Percentiles rank a stretch among this genome's conserved stretches.
Evolutionary conservation across 2,329 filamentous ascomycete species (phyloP).

Genomic region (Venturia asperata): DNA sequence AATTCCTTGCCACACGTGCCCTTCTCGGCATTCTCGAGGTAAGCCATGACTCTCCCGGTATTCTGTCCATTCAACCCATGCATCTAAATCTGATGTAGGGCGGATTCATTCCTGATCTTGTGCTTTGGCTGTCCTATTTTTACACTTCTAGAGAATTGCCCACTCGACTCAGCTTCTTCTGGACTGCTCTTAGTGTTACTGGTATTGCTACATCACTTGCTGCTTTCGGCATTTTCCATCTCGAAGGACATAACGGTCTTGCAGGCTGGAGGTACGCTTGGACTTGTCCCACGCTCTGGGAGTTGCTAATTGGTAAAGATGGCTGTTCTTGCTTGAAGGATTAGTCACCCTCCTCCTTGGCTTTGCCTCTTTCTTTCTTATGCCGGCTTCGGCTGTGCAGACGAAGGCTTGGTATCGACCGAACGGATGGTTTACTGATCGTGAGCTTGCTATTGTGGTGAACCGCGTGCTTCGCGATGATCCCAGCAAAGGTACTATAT

Average conservation of each 20-base stretch:
- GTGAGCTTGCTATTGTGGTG: slow-evolving; percentile 26
- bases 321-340: slow-evolving; percentile 23
- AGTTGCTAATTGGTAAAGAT: slow-evolving; percentile 19
- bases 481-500: slow-evolving; percentile 22
- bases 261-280: slow-evolving; percentile 25
- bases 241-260: slow-evolving; percentile 24
- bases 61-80: neutral
- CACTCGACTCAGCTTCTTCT: slow-evolving; percentile 34
- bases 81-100: slow-evolving; percentile 33
- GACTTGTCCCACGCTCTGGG: slow-evolving; percentile 20
- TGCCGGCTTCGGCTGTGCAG: slow-evolving; percentile 26
- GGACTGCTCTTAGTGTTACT: slow-evolving; percentile 31
- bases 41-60: neutral
- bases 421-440: slow-evolving; percentile 29
- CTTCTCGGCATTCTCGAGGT: slow-evolving; percentile 40
- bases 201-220: slow-evolving; percentile 31
- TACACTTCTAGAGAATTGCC: slow-evolving; percentile 32
- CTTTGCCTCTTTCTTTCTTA: slow-evolving; percentile 23
- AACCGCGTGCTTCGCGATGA: slow-evolving; percentile 27
- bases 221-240: slow-evolving; percentile 32
- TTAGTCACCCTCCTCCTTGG: slow-evolving; percentile 24
- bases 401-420: slow-evolving; percentile 29
- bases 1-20: slow-evolving; percentile 39
- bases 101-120: slow-evolving; percentile 41
- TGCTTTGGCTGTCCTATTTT: slow-evolving; percentile 34